These are phyloP conservation scores for Ophiostoma angusticollis DNA, from an alignment of 2,329 filamentous ascomycete species.

Conservation along the genomic window DNA sequence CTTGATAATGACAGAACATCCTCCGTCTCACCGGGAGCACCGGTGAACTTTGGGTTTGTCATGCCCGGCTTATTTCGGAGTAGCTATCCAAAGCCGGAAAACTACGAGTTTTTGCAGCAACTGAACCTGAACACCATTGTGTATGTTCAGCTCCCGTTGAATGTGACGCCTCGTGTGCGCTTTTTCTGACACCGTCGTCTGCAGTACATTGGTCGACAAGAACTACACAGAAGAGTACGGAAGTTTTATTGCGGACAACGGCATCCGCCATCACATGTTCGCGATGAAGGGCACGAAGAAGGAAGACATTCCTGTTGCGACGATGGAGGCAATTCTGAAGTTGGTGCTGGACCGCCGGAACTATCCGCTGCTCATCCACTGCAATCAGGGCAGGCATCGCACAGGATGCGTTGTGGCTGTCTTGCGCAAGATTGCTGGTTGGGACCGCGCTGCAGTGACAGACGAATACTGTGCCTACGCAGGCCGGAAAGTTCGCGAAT, in stretches of 20 bases:
- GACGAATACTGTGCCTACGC: slow-evolving; percentile 62
- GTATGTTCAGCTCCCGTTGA: slow-evolving; percentile 32
- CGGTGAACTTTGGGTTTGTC: slow-evolving; percentile 66
- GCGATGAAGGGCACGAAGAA: slow-evolving; percentile 85
- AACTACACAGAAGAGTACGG: slow-evolving; percentile 41
- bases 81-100: slow-evolving; percentile 59
- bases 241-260: slow-evolving; percentile 50
- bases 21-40: slow-evolving; percentile 22
- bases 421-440: slow-evolving; percentile 60
- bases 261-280: slow-evolving; percentile 62
- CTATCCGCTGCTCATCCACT: slow-evolving; percentile 76
- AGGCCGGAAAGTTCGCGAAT: slow-evolving; percentile 45
- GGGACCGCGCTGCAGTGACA: slow-evolving; percentile 48
- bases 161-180: no score
- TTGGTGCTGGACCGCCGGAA: slow-evolving; percentile 60
- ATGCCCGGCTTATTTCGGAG: slow-evolving; percentile 66
- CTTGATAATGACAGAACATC: neutral
- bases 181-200: slow-evolving; percentile 9
- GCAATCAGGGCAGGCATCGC: slow-evolving; percentile 88
- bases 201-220: slow-evolving; percentile 50
- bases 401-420: slow-evolving; percentile 81
- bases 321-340: slow-evolving; percentile 58
- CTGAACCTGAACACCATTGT: slow-evolving; percentile 69
- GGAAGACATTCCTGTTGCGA: slow-evolving; percentile 48
- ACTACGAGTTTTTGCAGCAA: slow-evolving; percentile 55